Evolutionary conservation across 306 rosid genomes (phyloP).

Genomic region (Casuarina cunninghamiana): DNA sequence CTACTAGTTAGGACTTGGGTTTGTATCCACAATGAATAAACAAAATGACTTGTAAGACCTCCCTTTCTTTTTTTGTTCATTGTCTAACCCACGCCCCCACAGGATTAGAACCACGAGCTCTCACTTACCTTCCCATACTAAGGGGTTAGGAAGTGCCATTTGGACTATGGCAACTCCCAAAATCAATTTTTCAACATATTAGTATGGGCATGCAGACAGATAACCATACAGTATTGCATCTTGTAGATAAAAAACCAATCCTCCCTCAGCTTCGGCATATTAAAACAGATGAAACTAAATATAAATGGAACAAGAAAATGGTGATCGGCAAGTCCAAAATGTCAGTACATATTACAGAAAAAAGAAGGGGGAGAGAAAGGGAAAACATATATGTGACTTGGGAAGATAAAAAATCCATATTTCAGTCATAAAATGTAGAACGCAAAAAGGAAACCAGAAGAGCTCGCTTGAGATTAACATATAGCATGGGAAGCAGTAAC

Average conservation of each 20-base stretch:
- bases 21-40: background rate
- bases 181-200: background rate
- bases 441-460: background rate
- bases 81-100: background rate
- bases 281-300: background rate
- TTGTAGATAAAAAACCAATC: background rate
- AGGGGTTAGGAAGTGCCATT: too few relatives aligned
- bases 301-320: background rate
- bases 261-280: background rate
- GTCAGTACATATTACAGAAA: background rate
- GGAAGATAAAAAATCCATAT: background rate
- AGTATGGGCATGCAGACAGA: background rate
- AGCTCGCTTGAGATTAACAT: background rate
- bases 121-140: background rate
- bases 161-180: too few relatives aligned
- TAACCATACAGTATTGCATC: background rate
- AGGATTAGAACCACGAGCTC: background rate
- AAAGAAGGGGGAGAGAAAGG: background rate
- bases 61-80: too few relatives aligned
- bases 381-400: background rate
- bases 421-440: background rate
- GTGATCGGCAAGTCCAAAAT: background rate
- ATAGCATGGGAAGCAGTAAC: background rate
- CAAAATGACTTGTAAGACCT: background rate
- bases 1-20: background rate